A percentile compares a stretch with the other conserved stretches of the same genome.
Evolutionary conservation across 2,329 filamentous ascomycete species (phyloP).

Genomic region (Purpureocillium takamizusanense): DNA sequence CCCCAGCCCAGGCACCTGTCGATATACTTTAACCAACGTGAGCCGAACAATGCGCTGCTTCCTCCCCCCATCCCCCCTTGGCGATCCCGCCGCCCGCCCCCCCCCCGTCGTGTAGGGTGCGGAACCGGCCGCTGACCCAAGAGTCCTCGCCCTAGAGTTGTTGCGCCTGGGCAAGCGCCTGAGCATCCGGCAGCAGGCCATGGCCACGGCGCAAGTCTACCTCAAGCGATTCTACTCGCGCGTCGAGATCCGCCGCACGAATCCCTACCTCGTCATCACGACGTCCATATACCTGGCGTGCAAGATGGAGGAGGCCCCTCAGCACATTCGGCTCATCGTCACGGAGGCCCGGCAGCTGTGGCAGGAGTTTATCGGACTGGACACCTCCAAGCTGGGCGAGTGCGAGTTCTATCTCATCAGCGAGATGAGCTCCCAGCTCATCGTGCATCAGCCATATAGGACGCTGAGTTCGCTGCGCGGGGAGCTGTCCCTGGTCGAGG

Average conservation of each 20-base stretch:
- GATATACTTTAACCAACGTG: constrained; percentile 89
- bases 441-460: constrained; percentile 85
- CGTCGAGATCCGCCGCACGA: constrained; percentile 85
- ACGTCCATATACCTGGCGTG: constrained; percentile 91
- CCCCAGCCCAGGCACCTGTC: constrained; percentile 75
- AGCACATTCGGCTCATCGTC: constrained; percentile 87
- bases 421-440: constrained; percentile 82
- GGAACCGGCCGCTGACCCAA: too few species aligned
- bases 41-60: too few species aligned
- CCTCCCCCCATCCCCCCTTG: too few species aligned
- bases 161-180: constrained; percentile 77
- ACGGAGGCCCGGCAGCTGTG: constrained; percentile 79
- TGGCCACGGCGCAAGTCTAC: constrained; percentile 92
- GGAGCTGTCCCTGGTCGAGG: constrained; percentile 62
- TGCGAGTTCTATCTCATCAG: constrained; percentile 91
- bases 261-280: constrained; percentile 86
- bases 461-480: constrained; percentile 63
- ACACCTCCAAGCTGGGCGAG: constrained; percentile 80
- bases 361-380: constrained; percentile 67
- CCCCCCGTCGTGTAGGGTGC: too few species aligned
- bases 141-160: constrained; percentile 47
- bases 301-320: constrained; percentile 96
- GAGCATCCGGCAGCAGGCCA: constrained; percentile 77
- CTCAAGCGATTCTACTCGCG: constrained; percentile 88
- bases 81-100: too few species aligned